phyloP scores from a whole-genome alignment of 2,329 filamentous ascomycete species.

The Fusarium guadeloupense region DNA sequence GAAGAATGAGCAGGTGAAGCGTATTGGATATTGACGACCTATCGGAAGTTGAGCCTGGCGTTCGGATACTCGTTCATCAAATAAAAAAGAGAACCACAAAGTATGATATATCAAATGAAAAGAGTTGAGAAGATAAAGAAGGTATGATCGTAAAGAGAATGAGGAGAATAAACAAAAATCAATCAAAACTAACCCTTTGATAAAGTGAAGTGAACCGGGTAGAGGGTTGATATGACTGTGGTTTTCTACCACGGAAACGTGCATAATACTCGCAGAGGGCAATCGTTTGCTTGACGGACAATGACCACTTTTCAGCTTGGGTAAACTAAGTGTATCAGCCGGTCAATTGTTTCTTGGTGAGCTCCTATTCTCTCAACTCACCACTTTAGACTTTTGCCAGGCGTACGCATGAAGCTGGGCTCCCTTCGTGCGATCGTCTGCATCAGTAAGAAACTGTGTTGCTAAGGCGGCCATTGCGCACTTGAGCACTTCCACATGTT shows the following conservation, averaged over 20 bases:
- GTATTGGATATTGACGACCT: constrained; percentile 52
- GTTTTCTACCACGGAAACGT: constrained; percentile 62
- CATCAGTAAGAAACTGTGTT: constrained; percentile 59
- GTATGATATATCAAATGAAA: constrained; percentile 41
- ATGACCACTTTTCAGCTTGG: constrained; percentile 53
- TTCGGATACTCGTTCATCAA: constrained; percentile 11
- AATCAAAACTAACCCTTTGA: constrained; percentile 60
- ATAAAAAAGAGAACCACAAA: constrained; percentile 44
- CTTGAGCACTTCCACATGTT: constrained; percentile 55
- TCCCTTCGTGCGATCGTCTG: constrained; percentile 61
- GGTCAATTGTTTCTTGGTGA: background rate
- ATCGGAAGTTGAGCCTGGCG: constrained; percentile 46
- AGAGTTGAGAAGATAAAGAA: constrained; percentile 34
- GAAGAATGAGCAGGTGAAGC: constrained; percentile 37
- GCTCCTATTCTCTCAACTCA: constrained; percentile 49
- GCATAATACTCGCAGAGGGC: constrained; percentile 65
- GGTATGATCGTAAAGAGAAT: constrained; percentile 6
- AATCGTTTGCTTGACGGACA: constrained; percentile 63
- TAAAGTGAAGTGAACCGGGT: constrained; percentile 60
- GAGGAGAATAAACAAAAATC: constrained; percentile 20
- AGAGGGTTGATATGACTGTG: constrained; percentile 58
- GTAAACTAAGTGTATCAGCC: constrained; percentile 51
- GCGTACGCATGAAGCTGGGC: constrained; percentile 62
- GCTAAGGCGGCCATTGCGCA: constrained; percentile 68
- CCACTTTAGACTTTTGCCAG: constrained; percentile 59